Conservation (phyloP, 768 basidiomycete species). For the Lactarius hengduanensis region DNA sequence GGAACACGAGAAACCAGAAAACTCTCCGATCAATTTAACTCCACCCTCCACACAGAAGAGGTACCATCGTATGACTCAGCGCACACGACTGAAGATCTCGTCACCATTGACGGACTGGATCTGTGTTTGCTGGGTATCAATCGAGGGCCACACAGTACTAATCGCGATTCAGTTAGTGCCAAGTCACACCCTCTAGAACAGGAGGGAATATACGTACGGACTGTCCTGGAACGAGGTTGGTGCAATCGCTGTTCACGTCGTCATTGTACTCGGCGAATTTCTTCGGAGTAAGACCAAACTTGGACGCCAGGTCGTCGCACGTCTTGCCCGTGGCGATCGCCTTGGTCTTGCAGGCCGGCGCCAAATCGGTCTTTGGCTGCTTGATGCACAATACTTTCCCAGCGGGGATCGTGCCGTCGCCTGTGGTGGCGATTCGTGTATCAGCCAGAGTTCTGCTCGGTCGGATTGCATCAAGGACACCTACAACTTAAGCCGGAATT, state of each 20-base stretch:
- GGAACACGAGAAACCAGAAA: neutral
- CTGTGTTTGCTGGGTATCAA: slow-evolving; percentile 1
- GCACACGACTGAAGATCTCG: neutral
- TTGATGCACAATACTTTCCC: neutral
- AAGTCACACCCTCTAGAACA: neutral
- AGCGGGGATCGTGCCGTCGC: neutral
- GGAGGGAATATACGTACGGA: slow-evolving; percentile 7
- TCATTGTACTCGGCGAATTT: slow-evolving; percentile 17
- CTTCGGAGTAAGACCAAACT: neutral
- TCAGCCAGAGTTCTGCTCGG: neutral
- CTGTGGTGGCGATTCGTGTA: neutral
- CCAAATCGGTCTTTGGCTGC: neutral
- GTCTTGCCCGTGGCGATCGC: slow-evolving; percentile 6
- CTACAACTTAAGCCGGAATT: slow-evolving; percentile 17
- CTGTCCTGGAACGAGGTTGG: slow-evolving; percentile 6
- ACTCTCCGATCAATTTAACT: neutral
- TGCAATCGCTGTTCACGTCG: slow-evolving; percentile 13
- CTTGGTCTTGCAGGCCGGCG: slow-evolving; percentile 19
- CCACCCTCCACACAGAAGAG: neutral
- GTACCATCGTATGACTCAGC: neutral
- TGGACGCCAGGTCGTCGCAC: slow-evolving; percentile 1
- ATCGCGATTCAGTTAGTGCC: neutral
- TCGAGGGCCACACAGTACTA: slow-evolving; percentile 17
- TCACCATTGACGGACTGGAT: neutral
- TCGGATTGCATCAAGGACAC: neutral